Evolutionary conservation across 768 basidiomycete species (phyloP), one percentile per base, ranked within the genome.

Genomic region (Trametes villosa): DNA sequence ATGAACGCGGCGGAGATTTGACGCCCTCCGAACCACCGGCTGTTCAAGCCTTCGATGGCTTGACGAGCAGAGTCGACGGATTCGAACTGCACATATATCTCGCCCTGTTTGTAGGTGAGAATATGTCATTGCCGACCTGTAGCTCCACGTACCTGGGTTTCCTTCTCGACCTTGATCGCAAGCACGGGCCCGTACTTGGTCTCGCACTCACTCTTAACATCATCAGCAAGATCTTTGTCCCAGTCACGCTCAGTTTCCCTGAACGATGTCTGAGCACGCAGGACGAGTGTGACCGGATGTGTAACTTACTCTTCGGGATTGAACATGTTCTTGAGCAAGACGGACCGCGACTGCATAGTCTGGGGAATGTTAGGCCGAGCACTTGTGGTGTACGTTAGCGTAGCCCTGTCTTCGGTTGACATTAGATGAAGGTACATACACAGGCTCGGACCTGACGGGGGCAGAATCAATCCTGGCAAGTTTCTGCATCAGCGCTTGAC

Each of bases 401-500:
- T 40, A 38, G 24, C 20, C 34, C 12, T 45, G 7, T n/a, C 1
- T 45, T 13, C 44, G 9, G 18, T 47, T 31, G 44, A n/a, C 26
- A 20, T 41, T 38, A 34, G 45, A 22, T 4, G 41, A 56, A 31
- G 33, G 41, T 47, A 73, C 86, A 65, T 76, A 93, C 91, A 84
- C 73, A 26, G 86, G 83, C 68, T 86, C 80, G 65, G 84, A 81
- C 69, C 78, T 80, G 57, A 78, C 72, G 50, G 83, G 76, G 50
- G 86, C 75, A 45, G 84, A 80, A 70, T 93, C 91, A 77, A 87
- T 92, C 81, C 97, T 94, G 75, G 97, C 95, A 85, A 99, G 92
- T 87, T 98, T 99, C 80, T 96, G 94, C 97, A 99, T 99, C 81
- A 99, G 93, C 76, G 94, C 93, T 83, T 97, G 95, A 79, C 97